Percentiles rank a stretch among this genome's conserved stretches.
phyloP scores from a whole-genome alignment of 2,329 filamentous ascomycete genomes.

The Pseudogymnoascus sp. region DNA sequence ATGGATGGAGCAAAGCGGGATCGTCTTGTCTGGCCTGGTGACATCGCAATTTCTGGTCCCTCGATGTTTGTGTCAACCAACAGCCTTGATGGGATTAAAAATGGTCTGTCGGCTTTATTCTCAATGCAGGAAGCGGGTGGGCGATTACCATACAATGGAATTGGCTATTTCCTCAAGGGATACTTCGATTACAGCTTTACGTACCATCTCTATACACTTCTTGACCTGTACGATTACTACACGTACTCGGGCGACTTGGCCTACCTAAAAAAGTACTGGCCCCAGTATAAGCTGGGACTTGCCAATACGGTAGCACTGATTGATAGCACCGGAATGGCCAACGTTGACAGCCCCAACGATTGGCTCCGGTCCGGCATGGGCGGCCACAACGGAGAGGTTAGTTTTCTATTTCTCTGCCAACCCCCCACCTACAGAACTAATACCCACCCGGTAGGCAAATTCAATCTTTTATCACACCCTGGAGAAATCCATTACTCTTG shows the following conservation, averaged over 20 bases:
- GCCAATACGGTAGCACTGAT: conserved; percentile 28
- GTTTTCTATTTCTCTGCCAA: background rate
- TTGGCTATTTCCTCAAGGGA: conserved; percentile 23
- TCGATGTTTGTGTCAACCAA: conserved; percentile 45
- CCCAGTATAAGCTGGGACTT: conserved; percentile 40
- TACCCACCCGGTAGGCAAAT: background rate
- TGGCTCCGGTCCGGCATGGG: conserved; percentile 24
- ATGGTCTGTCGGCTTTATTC: conserved; percentile 41
- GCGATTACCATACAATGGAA: conserved; percentile 42
- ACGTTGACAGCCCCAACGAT: conserved; percentile 15
- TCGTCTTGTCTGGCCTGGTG: conserved; percentile 48
- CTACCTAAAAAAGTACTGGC: conserved; percentile 40
- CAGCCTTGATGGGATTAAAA: conserved; percentile 41
- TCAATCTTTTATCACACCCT: background rate
- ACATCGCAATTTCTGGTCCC: conserved; percentile 48
- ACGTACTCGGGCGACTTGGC: conserved; percentile 43
- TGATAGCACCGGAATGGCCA: background rate
- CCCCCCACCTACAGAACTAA: background rate
- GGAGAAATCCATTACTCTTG: background rate
- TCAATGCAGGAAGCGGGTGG: conserved; percentile 30
- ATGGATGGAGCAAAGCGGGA: conserved; percentile 47
- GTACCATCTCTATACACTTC: conserved; percentile 50
- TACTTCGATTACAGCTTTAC: conserved; percentile 37
- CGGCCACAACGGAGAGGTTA: conserved; percentile 23
- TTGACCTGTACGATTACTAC: conserved; percentile 50